Evolutionary conservation across 75 land plant species (phyloP).

Genomic region (Sequoiadendron giganteum): DNA sequence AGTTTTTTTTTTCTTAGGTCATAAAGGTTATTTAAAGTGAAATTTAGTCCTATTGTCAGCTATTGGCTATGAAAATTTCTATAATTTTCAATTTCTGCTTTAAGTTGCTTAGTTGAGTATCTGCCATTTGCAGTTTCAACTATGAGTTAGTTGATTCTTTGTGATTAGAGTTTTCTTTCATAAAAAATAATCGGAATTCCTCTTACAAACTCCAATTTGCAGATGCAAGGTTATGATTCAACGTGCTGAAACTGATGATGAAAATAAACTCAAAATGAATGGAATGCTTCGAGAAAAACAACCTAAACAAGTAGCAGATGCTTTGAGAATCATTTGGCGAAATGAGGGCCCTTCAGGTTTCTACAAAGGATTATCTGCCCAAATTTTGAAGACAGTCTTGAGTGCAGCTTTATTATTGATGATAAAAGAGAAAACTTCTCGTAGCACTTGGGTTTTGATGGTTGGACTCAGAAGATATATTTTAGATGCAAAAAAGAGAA

Average conservation of each 20-base stretch:
- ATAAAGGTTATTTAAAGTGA: background rate
- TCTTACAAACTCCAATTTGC: constrained; percentile 11
- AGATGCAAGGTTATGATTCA: constrained; percentile 94
- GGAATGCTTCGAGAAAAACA: constrained; percentile 2
- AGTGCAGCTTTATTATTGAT: constrained; percentile 87
- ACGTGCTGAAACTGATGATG: constrained; percentile 64
- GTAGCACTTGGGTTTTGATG: constrained; percentile 74
- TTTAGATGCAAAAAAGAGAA: constrained; percentile 17
- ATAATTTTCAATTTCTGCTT: background rate
- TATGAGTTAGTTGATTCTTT: background rate
- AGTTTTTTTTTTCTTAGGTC: background rate
- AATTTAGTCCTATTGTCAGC: background rate
- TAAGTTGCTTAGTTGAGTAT: background rate
- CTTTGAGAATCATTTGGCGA: constrained; percentile 55
- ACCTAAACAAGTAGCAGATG: constrained; percentile 47
- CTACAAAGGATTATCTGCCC: constrained; percentile 88
- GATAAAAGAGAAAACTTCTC: constrained; percentile 92
- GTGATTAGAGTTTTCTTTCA: background rate
- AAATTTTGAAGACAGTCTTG: constrained; percentile 86
- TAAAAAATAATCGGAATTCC: background rate
- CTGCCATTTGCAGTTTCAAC: background rate
- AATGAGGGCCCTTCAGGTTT: constrained; percentile 76
- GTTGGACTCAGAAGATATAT: constrained; percentile 58
- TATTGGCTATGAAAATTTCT: background rate
- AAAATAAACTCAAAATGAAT: constrained; percentile 8